Evolutionary conservation across 495 filamentous ascomycete species (phyloP), one percentile per base, ranked within the genome.

Genomic region (Penicillium antarcticum): DNA sequence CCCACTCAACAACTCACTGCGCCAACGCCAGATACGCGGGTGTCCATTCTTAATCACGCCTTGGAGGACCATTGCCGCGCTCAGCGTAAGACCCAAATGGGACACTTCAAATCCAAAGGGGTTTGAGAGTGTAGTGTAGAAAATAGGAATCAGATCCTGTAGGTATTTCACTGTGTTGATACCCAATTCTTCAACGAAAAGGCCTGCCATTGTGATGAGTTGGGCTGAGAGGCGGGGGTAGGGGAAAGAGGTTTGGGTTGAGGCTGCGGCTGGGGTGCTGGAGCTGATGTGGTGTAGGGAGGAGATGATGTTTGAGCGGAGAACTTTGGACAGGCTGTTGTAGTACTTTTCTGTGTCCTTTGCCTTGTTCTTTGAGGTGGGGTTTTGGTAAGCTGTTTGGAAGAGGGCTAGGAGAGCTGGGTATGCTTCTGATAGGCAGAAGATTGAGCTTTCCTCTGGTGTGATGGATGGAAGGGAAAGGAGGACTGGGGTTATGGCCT

Each of bases 391-490:
- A 9, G 59, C 62, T 14, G 80, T 78, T 18, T 72, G 53, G 0
- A 82, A 74, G 9, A 96, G 76, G 2, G 66, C 63, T 16, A 86
- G 65, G 1, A 97, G 70, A 6, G 82, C 83, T 12, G 78, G 74
- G 40, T 92, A 95, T 2, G 87, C 84, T 2, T 77, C 79, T 12
- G 58, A 55, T 0, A 96, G 75, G 2, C 97, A 70, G 0, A 65
- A 46, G n/a, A 91, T 51, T 2, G 87, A 86, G 46, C 89, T 86
- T 0, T 76, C 61, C 52, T 86, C 83, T 5, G 91, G 85, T 0
- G 91, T 96, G 21, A 96, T 74, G 31, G 79, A 82, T 6, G 94
- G 94, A 1, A 97, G 77, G 50, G 80, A 88, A 12, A 82, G 73
- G 1, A 96, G 74, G 19, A 79, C 83, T 1, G 91, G 89, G 51